A percentile compares a stretch with the other conserved stretches of the same genome.
Evolutionary conservation across 768 basidiomycete genomes (phyloP).

Genomic region (Russula abietina): DNA sequence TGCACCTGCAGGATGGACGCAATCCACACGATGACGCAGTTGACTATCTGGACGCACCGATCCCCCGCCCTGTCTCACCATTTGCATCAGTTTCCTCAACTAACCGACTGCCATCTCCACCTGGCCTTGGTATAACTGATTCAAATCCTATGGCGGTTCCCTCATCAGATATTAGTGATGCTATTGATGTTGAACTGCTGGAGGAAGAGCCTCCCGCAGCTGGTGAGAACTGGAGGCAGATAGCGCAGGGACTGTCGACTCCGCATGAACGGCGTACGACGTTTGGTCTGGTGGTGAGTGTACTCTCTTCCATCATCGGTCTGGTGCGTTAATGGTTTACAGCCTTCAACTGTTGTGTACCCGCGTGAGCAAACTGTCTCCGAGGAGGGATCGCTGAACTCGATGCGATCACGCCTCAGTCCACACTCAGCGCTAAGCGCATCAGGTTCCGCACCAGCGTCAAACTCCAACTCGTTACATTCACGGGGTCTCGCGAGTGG

Average conservation of each 20-base stretch:
- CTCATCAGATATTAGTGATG: constrained; percentile 21
- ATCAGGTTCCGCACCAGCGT: constrained; percentile 45
- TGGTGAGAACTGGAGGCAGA: constrained; percentile 52
- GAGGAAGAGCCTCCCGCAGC: constrained; percentile 67
- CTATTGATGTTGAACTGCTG: constrained; percentile 50
- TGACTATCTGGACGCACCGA: constrained; percentile 53
- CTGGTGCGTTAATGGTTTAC: not conserved
- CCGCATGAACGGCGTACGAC: constrained; percentile 43
- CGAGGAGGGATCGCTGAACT: constrained; percentile 61
- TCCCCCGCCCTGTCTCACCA: constrained; percentile 49
- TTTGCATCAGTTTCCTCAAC: constrained; percentile 41
- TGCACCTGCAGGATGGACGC: constrained; percentile 15
- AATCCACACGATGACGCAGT: constrained; percentile 27
- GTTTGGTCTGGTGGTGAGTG: constrained; percentile 59
- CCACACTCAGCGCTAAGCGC: constrained; percentile 43
- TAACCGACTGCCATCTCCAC: constrained; percentile 28
- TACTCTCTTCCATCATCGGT: constrained; percentile 4
- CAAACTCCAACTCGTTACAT: constrained; percentile 42
- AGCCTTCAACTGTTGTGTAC: constrained; percentile 42
- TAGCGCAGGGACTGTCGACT: constrained; percentile 37
- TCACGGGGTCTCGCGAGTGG: constrained; percentile 31
- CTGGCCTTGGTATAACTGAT: constrained; percentile 35
- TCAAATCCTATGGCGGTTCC: constrained; percentile 27
- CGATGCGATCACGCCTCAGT: constrained; percentile 51
- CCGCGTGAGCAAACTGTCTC: constrained; percentile 41